phyloP scores from a whole-genome alignment of 306 rosid genomes.

The Myrica gale region DNA sequence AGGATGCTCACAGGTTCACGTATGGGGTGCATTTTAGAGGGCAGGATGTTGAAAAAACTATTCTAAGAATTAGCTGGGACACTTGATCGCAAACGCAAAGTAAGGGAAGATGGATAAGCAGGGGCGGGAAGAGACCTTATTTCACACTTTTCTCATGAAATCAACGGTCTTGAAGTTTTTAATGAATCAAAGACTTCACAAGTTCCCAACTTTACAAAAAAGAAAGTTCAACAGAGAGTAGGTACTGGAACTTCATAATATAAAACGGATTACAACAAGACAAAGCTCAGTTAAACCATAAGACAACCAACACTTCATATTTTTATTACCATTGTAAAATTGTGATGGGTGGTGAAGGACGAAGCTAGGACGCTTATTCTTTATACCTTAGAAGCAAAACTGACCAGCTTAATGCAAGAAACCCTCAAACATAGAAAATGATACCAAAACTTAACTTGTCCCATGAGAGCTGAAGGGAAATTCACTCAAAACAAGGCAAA shows the following conservation, averaged over 20 bases:
- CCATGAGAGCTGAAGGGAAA: background rate
- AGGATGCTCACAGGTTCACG: background rate
- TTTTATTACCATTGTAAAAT: background rate
- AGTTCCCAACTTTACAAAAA: background rate
- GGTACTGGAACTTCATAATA: background rate
- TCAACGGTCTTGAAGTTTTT: background rate
- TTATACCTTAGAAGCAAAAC: background rate
- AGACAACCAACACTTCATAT: background rate
- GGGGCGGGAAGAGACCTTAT: no score
- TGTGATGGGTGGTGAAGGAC: background rate
- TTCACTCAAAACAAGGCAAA: background rate
- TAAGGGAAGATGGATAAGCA: background rate
- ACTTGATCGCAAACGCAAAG: background rate
- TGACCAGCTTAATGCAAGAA: background rate
- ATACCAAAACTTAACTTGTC: conserved; percentile 6
- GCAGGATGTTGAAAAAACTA: background rate
- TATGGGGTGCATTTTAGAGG: background rate
- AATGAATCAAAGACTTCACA: background rate
- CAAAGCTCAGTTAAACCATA: background rate
- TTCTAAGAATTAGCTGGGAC: background rate
- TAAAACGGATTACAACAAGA: background rate
- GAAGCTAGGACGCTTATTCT: background rate
- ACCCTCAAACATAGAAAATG: background rate
- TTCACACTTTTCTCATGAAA: background rate
- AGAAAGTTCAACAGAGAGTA: background rate